Percentiles rank a stretch among this genome's conserved stretches.
Evolutionary conservation across 2,329 filamentous ascomycete species (phyloP).

Genomic region (Sarocladiaceae sp.): DNA sequence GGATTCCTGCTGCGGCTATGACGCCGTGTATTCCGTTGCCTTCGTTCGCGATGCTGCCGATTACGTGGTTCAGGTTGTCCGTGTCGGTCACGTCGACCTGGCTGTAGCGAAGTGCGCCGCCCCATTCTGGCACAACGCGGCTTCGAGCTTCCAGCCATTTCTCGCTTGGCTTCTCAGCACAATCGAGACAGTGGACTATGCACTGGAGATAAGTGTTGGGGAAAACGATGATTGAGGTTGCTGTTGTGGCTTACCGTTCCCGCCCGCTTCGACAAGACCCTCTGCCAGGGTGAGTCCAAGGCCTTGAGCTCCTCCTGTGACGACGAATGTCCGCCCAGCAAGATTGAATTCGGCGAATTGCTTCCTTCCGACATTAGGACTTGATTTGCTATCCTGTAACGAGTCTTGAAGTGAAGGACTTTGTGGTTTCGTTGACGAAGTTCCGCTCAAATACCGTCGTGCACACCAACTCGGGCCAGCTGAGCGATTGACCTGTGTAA

Average conservation of each 20-base stretch:
- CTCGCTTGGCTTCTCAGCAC: slow-evolving; percentile 39
- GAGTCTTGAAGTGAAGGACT: too few species aligned
- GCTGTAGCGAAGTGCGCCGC: slow-evolving; percentile 58
- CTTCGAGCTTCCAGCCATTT: slow-evolving; percentile 56
- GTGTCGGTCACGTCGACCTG: slow-evolving; percentile 63
- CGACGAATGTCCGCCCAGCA: slow-evolving; percentile 58
- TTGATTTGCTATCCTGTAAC: too few species aligned
- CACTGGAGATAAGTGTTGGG: not conserved
- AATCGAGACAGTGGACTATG: slow-evolving; percentile 52
- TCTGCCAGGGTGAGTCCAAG: slow-evolving; percentile 70
- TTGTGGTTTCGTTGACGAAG: too few species aligned
- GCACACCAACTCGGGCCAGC: too few species aligned
- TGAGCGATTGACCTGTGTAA: too few species aligned
- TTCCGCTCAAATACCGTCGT: too few species aligned
- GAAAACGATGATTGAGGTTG: not conserved
- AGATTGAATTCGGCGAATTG: slow-evolving; percentile 64
- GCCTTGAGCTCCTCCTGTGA: slow-evolving; percentile 66
- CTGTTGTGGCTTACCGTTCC: slow-evolving; percentile 40
- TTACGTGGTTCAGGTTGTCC: slow-evolving; percentile 47
- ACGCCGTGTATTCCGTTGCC: slow-evolving; percentile 61
- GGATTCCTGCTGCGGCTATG: slow-evolving; percentile 62
- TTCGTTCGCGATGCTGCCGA: slow-evolving; percentile 53
- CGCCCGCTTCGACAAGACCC: slow-evolving; percentile 68
- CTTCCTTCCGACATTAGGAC: slow-evolving; percentile 23
- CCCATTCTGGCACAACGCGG: slow-evolving; percentile 56